Percentiles rank a stretch among this genome's conserved stretches.
Conservation (phyloP, 176 grass and related monocot genomes). For the Avena eriantha region DNA sequence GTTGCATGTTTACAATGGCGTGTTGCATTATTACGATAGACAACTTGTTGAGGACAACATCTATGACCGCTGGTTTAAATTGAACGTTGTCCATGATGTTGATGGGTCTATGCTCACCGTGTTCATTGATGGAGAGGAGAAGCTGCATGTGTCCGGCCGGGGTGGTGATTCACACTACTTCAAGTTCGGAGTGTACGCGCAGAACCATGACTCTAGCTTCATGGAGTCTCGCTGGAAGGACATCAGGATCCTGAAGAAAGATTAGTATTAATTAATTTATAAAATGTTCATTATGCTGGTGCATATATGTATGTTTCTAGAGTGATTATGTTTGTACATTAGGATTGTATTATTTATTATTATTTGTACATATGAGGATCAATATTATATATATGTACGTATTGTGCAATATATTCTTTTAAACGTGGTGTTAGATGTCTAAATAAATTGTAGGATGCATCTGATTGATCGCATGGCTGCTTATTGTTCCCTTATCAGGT, state of each 20-base stretch:
- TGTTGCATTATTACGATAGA: slow-evolving; percentile 19
- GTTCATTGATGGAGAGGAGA: slow-evolving; percentile 40
- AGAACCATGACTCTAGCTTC: neutral
- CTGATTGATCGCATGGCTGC: too few relatives aligned
- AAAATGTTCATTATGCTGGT: too few relatives aligned
- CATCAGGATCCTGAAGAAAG: slow-evolving; percentile 28
- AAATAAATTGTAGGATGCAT: too few relatives aligned
- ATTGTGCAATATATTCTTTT: too few relatives aligned
- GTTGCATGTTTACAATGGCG: slow-evolving; percentile 49
- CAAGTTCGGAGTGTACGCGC: slow-evolving; percentile 51
- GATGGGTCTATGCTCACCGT: neutral
- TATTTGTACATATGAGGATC: too few relatives aligned
- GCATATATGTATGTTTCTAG: neutral
- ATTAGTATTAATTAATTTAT: neutral
- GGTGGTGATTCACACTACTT: slow-evolving; percentile 52
- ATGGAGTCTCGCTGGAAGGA: slow-evolving; percentile 49
- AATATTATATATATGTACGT: too few relatives aligned
- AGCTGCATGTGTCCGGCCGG: neutral
- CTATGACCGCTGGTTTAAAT: slow-evolving; percentile 55
- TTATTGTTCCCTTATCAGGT: too few relatives aligned
- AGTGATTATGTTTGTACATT: too few relatives aligned
- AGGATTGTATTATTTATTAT: too few relatives aligned
- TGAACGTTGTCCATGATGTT: slow-evolving; percentile 65
- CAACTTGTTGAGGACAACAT: slow-evolving; percentile 38
- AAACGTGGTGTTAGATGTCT: too few relatives aligned